These are phyloP conservation scores for Saussurea involucrata DNA, from an alignment of 129 eudicot species.

Conservation along the genomic window DNA sequence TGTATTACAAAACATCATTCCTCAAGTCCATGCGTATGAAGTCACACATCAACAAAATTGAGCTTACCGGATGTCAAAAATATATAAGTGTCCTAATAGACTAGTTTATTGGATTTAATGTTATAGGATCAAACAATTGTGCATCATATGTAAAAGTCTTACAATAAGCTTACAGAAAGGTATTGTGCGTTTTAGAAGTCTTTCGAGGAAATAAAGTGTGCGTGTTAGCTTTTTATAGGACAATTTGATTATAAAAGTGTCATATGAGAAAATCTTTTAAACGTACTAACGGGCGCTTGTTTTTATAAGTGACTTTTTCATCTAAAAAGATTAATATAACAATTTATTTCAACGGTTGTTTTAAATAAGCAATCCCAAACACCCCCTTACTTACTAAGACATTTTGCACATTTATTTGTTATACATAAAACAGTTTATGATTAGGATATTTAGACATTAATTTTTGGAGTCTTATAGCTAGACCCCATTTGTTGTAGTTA, in stretches of 20 bases:
- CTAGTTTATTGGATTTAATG: background rate
- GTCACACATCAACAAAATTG: background rate
- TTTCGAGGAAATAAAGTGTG: background rate
- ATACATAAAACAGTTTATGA: too few relatives aligned
- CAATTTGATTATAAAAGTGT: background rate
- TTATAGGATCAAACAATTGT: background rate
- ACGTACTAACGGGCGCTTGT: too few relatives aligned
- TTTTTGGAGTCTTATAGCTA: background rate
- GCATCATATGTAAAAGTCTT: background rate
- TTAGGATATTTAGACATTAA: background rate
- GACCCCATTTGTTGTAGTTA: background rate
- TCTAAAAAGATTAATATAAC: too few relatives aligned
- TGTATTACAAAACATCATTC: conserved; percentile 24
- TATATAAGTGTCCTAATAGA: background rate
- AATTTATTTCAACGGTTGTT: too few relatives aligned
- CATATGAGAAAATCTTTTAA: too few relatives aligned
- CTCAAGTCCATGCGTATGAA: background rate
- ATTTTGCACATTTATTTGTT: too few relatives aligned
- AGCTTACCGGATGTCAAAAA: background rate
- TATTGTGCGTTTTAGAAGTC: too few relatives aligned
- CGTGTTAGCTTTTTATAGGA: background rate
- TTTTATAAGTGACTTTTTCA: background rate
- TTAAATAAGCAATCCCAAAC: background rate
- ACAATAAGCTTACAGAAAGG: too few relatives aligned
- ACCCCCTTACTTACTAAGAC: too few relatives aligned